Conservation (phyloP, 345 rosid genomes). For the Citrus glauca region DNA sequence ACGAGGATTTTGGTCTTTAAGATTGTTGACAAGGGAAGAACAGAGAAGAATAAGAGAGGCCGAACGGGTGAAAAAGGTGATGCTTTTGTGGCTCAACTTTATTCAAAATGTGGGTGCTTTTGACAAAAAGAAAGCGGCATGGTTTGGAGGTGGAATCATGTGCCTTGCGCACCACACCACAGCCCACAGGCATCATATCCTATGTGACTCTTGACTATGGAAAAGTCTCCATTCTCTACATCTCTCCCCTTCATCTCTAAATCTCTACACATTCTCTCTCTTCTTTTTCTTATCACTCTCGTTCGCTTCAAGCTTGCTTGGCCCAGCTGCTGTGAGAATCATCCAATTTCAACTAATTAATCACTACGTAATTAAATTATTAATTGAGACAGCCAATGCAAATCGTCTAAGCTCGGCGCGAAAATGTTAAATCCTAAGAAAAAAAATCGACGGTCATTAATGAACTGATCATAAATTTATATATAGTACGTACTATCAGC, state of each 20-base stretch:
- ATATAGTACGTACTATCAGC: not conserved
- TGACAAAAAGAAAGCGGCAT: not conserved
- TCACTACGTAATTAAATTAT: too few relatives aligned
- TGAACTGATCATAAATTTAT: not conserved
- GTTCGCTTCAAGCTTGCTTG: not conserved
- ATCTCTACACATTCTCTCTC: not conserved
- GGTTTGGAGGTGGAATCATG: conserved; percentile 5
- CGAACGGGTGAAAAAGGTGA: not conserved
- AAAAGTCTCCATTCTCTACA: too few relatives aligned
- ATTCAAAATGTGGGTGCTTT: conserved; percentile 18
- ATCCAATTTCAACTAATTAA: not conserved
- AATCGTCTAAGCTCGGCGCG: not conserved
- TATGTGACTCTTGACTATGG: too few relatives aligned
- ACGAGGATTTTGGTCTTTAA: not conserved
- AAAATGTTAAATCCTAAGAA: not conserved
- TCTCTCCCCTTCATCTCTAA: too few relatives aligned
- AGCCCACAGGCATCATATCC: not conserved
- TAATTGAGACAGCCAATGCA: not conserved
- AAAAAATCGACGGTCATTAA: too few relatives aligned
- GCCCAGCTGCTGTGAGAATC: not conserved
- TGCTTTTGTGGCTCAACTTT: conserved; percentile 12
- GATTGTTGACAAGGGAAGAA: conserved; percentile 4
- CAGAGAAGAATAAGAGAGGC: not conserved
- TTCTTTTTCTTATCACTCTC: not conserved
- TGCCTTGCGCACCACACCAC: not conserved